These are phyloP conservation scores for Oxytropis ochrocephala DNA, from an alignment of 306 rosid species.

Conservation along the genomic window DNA sequence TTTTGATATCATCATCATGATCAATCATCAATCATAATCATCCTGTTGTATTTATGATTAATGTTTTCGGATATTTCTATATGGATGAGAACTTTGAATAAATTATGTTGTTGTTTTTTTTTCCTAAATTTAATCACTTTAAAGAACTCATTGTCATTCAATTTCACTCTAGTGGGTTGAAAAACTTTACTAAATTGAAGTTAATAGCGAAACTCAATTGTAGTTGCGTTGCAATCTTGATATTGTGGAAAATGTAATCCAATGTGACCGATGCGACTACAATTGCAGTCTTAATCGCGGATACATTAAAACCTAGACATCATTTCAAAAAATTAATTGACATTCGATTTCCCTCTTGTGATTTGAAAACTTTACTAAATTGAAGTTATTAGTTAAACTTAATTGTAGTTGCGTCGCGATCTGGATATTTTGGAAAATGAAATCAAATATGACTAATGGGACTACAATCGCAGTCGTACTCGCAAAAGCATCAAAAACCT, in stretches of 20 bases:
- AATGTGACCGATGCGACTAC: neutral
- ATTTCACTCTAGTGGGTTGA: neutral
- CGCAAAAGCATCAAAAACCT: neutral
- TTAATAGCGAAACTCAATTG: neutral
- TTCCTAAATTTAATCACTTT: neutral
- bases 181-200: neutral
- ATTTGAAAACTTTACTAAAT: neutral
- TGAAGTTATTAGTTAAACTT: neutral
- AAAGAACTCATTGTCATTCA: neutral
- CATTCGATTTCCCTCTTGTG: neutral
- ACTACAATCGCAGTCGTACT: neutral
- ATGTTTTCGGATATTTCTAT: slow-evolving; percentile 26
- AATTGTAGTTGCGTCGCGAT: neutral
- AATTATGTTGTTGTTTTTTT: slow-evolving; percentile 2
- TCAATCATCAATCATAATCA: neutral
- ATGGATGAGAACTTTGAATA: slow-evolving; percentile 35
- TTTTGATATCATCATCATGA: neutral
- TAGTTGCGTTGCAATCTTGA: neutral
- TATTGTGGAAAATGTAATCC: neutral
- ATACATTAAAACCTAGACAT: neutral
- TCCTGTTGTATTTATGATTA: slow-evolving; percentile 20
- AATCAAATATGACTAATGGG: neutral
- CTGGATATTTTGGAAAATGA: neutral
- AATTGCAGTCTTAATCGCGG: neutral
- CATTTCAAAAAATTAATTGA: neutral